Percentiles rank a stretch among this genome's conserved stretches.
These are phyloP conservation scores for Pichia phayaonensis DNA, from an alignment of 805 yeast species.

Conservation along the genomic window DNA sequence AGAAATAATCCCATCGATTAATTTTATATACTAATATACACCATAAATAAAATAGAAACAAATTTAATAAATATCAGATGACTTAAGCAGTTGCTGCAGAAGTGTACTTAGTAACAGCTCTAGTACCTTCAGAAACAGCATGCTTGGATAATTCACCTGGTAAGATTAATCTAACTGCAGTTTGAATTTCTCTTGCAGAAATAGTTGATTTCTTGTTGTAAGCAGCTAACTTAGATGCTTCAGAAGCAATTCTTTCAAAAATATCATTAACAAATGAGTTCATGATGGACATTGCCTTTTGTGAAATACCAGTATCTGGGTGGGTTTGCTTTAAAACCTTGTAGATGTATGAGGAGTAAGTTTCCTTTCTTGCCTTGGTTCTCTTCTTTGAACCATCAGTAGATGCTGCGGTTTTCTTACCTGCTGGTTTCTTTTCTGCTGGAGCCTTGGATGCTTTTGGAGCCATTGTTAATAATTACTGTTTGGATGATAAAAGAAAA, in stretches of 20 bases:
- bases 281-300: slow-evolving; percentile 97
- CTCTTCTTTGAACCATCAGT: slow-evolving; percentile 76
- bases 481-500: background rate
- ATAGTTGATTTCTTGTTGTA: slow-evolving; percentile 97
- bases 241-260: slow-evolving; percentile 96
- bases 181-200: slow-evolving; percentile 97
- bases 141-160: slow-evolving; percentile 99
- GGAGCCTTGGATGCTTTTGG: slow-evolving; percentile 91
- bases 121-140: slow-evolving; percentile 97
- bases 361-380: slow-evolving; percentile 93
- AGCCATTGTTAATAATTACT: slow-evolving; percentile 41
- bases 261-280: slow-evolving; percentile 97
- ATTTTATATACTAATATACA: slow-evolving; percentile 28
- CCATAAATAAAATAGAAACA: slow-evolving; percentile 22
- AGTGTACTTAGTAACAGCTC: slow-evolving; percentile 95
- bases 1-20: slow-evolving; percentile 10
- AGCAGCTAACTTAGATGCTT: slow-evolving; percentile 97
- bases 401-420: slow-evolving; percentile 74
- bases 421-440: slow-evolving; percentile 91
- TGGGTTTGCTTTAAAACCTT: slow-evolving; percentile 98
- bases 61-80: slow-evolving; percentile 1
- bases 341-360: slow-evolving; percentile 96
- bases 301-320: slow-evolving; percentile 99
- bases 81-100: slow-evolving; percentile 42
- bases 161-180: slow-evolving; percentile 94